phyloP scores from a whole-genome alignment of 2,329 filamentous ascomycete species.

The Fusarium phyllophilum region DNA sequence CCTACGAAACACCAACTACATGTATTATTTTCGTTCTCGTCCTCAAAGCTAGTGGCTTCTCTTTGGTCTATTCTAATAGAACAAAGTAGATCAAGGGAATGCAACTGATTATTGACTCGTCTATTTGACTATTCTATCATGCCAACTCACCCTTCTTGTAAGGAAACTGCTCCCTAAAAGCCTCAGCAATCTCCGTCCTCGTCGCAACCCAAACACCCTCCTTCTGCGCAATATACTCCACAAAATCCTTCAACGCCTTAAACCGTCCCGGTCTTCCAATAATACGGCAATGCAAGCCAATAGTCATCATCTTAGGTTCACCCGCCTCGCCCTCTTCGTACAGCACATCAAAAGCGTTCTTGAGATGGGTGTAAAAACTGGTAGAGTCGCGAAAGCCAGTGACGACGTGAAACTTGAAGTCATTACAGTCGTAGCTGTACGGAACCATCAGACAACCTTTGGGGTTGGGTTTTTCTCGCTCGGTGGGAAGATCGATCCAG shows the following conservation, averaged over 20 bases:
- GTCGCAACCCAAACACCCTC: constrained; percentile 6
- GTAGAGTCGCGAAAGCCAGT: neutral
- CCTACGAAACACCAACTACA: too few species aligned
- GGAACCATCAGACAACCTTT: constrained; percentile 11
- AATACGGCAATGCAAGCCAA: constrained; percentile 6
- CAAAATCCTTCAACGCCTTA: neutral
- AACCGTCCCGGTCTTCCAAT: neutral
- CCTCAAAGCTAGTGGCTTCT: neutral
- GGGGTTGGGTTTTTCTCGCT: neutral
- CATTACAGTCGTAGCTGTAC: constrained; percentile 14
- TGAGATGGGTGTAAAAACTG: neutral
- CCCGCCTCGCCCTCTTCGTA: neutral
- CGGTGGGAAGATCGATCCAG: neutral
- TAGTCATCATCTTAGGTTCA: neutral
- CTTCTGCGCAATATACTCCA: constrained; percentile 4
- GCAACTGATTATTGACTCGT: rapidly evolving
- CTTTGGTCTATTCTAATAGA: neutral
- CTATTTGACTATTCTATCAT: neutral
- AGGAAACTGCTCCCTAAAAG: neutral
- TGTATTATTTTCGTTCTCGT: too few species aligned
- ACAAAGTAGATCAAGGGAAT: rapidly evolving
- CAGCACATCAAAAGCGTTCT: constrained; percentile 1
- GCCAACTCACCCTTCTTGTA: neutral
- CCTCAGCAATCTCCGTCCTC: neutral
- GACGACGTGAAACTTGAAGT: neutral